phyloP scores from a whole-genome alignment of 2,329 filamentous ascomycete species.

The Fusarium brachygibbosum region DNA sequence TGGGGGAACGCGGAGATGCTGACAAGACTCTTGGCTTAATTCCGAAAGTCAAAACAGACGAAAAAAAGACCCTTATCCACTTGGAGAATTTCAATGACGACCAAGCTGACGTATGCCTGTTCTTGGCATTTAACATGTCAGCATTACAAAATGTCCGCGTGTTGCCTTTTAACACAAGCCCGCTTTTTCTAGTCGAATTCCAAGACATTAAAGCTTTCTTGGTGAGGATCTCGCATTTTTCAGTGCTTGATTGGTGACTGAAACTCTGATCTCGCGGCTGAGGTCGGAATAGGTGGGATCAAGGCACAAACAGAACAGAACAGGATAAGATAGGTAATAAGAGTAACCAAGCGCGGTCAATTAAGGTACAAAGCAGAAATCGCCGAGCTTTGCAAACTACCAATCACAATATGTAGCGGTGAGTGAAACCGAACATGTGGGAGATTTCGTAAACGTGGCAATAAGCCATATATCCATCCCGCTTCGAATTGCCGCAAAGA shows the following conservation, averaged over 20 bases:
- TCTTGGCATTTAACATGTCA: constrained; percentile 29
- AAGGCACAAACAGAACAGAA: neutral
- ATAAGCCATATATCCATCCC: neutral
- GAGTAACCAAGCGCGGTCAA: too few species aligned
- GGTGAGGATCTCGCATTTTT: constrained; percentile 1
- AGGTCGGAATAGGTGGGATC: too few species aligned
- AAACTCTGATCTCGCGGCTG: neutral
- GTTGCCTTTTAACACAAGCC: constrained; percentile 7
- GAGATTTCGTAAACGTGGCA: neutral
- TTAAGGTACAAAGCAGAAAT: neutral
- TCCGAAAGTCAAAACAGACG: constrained; percentile 10
- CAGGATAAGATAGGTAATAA: too few species aligned
- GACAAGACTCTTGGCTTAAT: constrained; percentile 15
- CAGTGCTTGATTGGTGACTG: neutral
- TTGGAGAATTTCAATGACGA: constrained; percentile 20
- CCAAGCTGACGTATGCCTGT: constrained; percentile 27
- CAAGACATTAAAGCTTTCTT: neutral
- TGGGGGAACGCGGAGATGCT: constrained; percentile 10
- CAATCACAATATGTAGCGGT: neutral
- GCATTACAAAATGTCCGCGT: constrained; percentile 12
- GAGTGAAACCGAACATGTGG: neutral
- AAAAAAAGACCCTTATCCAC: constrained; percentile 14
- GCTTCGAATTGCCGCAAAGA: neutral
- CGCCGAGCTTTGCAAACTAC: neutral
- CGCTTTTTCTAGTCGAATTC: neutral